Evolutionary conservation across 768 basidiomycete species (phyloP).

Genomic region (Suillus americanus): DNA sequence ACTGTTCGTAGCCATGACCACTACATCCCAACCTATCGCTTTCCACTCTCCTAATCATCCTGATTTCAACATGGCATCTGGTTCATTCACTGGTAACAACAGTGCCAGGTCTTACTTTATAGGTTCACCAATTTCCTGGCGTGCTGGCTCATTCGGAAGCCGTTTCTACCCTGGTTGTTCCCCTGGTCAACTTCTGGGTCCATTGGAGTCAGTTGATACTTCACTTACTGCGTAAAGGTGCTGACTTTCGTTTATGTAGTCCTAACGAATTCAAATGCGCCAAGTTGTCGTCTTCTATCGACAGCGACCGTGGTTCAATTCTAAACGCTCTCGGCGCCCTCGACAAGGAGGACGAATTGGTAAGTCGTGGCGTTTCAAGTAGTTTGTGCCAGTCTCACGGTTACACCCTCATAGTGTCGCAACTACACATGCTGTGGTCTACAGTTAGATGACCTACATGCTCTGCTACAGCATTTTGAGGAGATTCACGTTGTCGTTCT

Average conservation of each 20-base stretch:
- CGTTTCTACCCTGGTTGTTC: conserved; percentile 64
- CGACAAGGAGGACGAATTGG: conserved; percentile 73
- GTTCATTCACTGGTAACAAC: conserved; percentile 49
- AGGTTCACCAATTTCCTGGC: conserved; percentile 73
- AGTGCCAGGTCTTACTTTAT: conserved; percentile 67
- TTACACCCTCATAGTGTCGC: conserved; percentile 51
- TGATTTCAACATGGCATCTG: conserved; percentile 39
- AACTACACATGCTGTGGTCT: conserved; percentile 91
- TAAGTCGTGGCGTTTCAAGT: conserved; percentile 34
- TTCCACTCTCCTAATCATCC: conserved; percentile 28
- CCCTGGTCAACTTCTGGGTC: conserved; percentile 58
- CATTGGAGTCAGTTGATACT: conserved; percentile 57
- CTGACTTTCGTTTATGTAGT: conserved; percentile 23
- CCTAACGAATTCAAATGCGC: conserved; percentile 47
- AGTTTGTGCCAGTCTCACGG: background rate
- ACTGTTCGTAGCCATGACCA: conserved; percentile 29
- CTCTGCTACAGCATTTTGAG: conserved; percentile 90
- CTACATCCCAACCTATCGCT: conserved; percentile 45
- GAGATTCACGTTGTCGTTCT: conserved; percentile 83
- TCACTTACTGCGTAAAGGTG: background rate
- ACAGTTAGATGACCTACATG: conserved; percentile 72
- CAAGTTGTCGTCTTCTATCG: conserved; percentile 52
- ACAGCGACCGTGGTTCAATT: conserved; percentile 58
- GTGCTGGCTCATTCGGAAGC: conserved; percentile 62
- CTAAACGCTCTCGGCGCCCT: conserved; percentile 66